Percentiles rank a stretch among this genome's conserved stretches.
phyloP scores from a whole-genome alignment of 305 asterid species.

The Andrographis paniculata region DNA sequence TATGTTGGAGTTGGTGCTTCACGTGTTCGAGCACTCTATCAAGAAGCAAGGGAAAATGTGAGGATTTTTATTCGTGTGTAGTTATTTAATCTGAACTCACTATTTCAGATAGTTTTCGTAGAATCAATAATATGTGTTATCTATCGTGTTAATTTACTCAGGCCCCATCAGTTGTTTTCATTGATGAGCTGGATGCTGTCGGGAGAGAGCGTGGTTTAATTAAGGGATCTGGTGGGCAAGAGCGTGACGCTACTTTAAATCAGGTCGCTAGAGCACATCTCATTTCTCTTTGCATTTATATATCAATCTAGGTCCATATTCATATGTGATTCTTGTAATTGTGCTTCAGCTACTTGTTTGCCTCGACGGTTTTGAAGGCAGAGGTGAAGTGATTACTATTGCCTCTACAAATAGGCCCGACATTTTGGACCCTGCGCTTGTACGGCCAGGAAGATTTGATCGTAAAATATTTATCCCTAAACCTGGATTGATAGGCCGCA shows the following conservation, averaged over 20 bases:
- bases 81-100: too few species aligned
- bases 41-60: conserved; percentile 94
- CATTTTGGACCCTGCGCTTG: conserved; percentile 95
- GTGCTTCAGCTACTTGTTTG: conserved; percentile 87
- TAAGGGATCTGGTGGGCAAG: conserved; percentile 96
- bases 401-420: conserved; percentile 98
- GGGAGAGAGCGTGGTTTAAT: conserved; percentile 94
- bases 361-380: conserved; percentile 98
- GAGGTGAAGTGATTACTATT: conserved; percentile 94
- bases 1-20: conserved; percentile 99
- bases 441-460: conserved; percentile 95
- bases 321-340: conserved; percentile 16
- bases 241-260: conserved; percentile 97
- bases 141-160: conserved; percentile 23
- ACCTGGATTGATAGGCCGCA: conserved; percentile 90
- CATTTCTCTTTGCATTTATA: conserved; percentile 15
- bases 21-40: conserved; percentile 94
- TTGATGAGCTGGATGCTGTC: conserved; percentile 98
- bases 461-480: conserved; percentile 84
- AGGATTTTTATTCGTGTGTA: too few species aligned
- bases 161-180: conserved; percentile 99
- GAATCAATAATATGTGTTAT: conserved; percentile 6
- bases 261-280: conserved; percentile 46
- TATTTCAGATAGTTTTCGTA: too few species aligned
- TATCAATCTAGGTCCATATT: conserved; percentile 19